Evolutionary conservation across 345 rosid genomes (phyloP), one percentile per base, ranked within the genome.

Genomic region (Gossypium rotundifolium): DNA sequence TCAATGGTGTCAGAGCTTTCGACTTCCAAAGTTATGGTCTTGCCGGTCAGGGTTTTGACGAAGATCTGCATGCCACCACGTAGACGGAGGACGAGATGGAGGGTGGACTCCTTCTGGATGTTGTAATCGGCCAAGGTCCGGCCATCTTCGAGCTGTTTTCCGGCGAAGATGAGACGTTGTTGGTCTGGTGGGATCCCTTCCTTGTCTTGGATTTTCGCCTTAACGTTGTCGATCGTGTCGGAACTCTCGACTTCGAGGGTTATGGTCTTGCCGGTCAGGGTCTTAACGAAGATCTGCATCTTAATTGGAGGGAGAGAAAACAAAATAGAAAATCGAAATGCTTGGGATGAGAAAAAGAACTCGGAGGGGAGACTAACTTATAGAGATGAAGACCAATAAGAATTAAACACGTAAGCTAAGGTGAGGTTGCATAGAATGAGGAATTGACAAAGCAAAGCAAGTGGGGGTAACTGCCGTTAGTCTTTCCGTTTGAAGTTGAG

Each of bases 51-150:
- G 2, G 87, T 84, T 54, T 84, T 82, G 0, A 84, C 85, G 2
- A 84, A 84, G 65, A 84, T 84, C 3, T 84, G 87, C 87, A 84
- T 84, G 3, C 87, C 87, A 0, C 87, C 87, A 64, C 87, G 87
- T 0, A 84, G 80, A 52, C 79, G 77, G 17, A 74, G 72, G 23
- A 66, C 79, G n/a, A 76, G 76, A 54, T 84, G 87, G 13, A 84
- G 85, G 0, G 87, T 84, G 0, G 85, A 84, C 27, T 84, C 85
- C 80, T 84, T 84, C 70, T 84, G 87, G 66, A 84, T 84, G 71
- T 84, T 84, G 73, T 84, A 84, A 9, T 84, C 87, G 0, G 87
- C 87, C 1, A 84, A 9, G 9, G 87, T 84, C 0, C 87, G 66
- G 1, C 87, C 87, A 1, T 84, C 87, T 20, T 84, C 87, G 0